Conservation (phyloP, 371 early-diverging fungal genomes). For the Paraphysoderma sedebokerense region DNA sequence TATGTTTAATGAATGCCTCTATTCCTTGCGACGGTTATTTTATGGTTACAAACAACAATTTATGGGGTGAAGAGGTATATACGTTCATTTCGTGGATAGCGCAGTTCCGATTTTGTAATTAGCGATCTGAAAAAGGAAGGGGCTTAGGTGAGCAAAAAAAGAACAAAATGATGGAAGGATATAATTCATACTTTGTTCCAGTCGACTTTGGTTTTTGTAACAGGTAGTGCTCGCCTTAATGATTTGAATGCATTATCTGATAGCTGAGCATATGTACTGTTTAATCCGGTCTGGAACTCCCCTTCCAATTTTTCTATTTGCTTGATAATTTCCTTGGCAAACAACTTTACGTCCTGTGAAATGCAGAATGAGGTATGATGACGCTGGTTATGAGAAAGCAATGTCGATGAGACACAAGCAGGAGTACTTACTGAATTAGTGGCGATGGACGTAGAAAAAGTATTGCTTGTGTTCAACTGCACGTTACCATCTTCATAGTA, state of each 20-base stretch:
- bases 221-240: conserved; percentile 74
- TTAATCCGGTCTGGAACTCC: conserved; percentile 62
- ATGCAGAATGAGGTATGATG: too few relatives aligned
- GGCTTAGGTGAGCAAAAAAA: background rate
- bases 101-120: conserved; percentile 40
- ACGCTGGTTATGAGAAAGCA: too few relatives aligned
- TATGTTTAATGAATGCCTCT: too few relatives aligned
- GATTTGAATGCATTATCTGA: conserved; percentile 76
- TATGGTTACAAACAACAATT: too few relatives aligned
- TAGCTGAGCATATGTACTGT: conserved; percentile 59
- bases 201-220: conserved; percentile 80
- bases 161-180: background rate
- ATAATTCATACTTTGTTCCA: conserved; percentile 50
- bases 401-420: too few relatives aligned
- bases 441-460: conserved; percentile 8
- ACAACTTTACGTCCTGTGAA: conserved; percentile 24
- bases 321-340: conserved; percentile 37
- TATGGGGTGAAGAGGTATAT: too few relatives aligned
- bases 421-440: background rate
- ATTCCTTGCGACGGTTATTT: too few relatives aligned
- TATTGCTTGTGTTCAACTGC: conserved; percentile 65
- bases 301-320: conserved; percentile 52
- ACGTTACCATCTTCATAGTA: conserved; percentile 98
- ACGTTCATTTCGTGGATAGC: conserved; percentile 21
- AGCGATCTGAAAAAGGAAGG: conserved; percentile 12